These are phyloP conservation scores for Waitea zeae DNA, from an alignment of 1,284 basidiomycete genomes.

Conservation along the genomic window DNA sequence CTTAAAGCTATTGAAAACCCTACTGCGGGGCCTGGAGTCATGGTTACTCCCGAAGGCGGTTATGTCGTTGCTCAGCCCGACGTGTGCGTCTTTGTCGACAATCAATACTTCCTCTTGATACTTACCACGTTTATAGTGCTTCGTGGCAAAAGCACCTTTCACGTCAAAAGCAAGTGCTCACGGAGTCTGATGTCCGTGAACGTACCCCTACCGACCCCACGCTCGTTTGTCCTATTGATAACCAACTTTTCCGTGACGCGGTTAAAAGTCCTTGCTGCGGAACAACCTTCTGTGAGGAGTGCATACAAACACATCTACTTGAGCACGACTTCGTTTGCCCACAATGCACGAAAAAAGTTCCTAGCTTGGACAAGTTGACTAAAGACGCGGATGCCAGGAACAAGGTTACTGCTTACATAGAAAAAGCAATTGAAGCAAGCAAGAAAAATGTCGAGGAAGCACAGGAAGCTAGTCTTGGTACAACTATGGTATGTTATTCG, in stretches of 20 bases:
- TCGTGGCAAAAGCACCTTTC: conserved; percentile 88
- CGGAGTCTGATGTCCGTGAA: conserved; percentile 75
- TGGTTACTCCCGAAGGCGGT: conserved; percentile 93
- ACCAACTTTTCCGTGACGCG: conserved; percentile 77
- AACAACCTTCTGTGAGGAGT: conserved; percentile 87
- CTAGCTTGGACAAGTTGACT: conserved; percentile 70
- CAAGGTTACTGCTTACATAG: conserved; percentile 67
- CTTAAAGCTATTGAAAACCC: conserved; percentile 91
- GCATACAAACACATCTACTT: conserved; percentile 78
- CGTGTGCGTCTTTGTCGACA: conserved; percentile 34
- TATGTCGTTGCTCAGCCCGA: conserved; percentile 93
- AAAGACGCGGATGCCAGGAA: conserved; percentile 65
- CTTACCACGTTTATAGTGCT: conserved; percentile 26
- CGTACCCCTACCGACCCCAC: conserved; percentile 61
- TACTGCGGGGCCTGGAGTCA: conserved; percentile 63
- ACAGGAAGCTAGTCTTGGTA: not conserved
- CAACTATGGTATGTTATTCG: conserved; percentile 7
- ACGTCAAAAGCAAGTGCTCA: conserved; percentile 55
- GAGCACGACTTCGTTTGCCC: conserved; percentile 90
- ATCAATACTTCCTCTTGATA: conserved; percentile 1
- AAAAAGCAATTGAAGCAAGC: conserved; percentile 70
- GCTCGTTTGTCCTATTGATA: conserved; percentile 77
- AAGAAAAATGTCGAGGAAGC: conserved; percentile 41
- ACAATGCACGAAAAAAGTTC: conserved; percentile 71
- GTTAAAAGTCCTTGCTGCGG: conserved; percentile 86